Percentiles rank a stretch among this genome's conserved stretches.
Evolutionary conservation across 176 grass and related monocot genomes (phyloP).

Genomic region (Themeda triandra): DNA sequence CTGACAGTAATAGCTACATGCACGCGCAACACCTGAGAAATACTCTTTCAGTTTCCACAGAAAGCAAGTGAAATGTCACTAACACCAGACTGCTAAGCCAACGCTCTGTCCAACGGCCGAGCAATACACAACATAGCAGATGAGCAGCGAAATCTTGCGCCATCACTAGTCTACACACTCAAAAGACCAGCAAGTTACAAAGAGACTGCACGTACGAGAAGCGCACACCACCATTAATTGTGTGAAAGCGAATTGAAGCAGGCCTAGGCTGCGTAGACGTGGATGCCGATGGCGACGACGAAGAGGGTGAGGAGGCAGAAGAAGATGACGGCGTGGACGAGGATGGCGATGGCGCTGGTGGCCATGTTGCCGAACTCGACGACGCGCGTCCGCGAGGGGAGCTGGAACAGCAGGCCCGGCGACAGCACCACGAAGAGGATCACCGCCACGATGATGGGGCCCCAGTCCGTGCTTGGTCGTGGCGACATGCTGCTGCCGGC

Average conservation of each 20-base stretch:
- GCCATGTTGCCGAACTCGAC: slow-evolving; percentile 88
- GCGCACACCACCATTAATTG: not conserved
- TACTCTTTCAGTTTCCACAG: not conserved
- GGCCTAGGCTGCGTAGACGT: slow-evolving; percentile 67
- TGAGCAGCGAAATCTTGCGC: not conserved
- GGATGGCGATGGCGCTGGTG: slow-evolving; percentile 73
- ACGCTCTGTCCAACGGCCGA: not conserved
- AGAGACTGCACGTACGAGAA: too few relatives aligned
- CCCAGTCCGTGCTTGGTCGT: slow-evolving; percentile 67
- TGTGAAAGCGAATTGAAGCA: not conserved
- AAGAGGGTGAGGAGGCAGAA: slow-evolving; percentile 81
- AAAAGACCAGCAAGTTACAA: not conserved
- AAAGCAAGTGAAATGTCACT: not conserved
- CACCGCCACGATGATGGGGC: slow-evolving; percentile 78
- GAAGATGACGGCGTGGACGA: slow-evolving; percentile 84
- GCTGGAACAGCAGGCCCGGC: slow-evolving; percentile 80
- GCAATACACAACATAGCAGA: not conserved
- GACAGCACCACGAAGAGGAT: slow-evolving; percentile 80
- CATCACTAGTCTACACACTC: not conserved
- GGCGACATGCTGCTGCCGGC: slow-evolving; percentile 1
- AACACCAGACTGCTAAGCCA: not conserved
- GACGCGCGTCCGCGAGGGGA: slow-evolving; percentile 60
- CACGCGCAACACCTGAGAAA: not conserved
- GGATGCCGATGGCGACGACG: slow-evolving; percentile 69
- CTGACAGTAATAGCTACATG: not conserved